Conservation (phyloP, 192 early-diverging fungal genomes). For the Umbelopsis isabellina region DNA sequence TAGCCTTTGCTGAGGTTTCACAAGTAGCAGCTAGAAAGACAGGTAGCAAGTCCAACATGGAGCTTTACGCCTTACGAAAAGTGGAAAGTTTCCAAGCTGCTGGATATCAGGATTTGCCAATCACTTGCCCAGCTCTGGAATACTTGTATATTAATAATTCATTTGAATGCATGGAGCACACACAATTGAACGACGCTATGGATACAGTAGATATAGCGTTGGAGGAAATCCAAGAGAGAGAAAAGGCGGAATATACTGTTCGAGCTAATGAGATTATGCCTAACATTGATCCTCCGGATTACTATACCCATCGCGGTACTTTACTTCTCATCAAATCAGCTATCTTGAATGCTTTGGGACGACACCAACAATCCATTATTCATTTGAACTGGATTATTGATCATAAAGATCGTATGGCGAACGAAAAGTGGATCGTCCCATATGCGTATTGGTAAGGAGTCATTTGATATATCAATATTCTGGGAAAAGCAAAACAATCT, state of each 20-base stretch:
- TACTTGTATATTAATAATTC: conserved; percentile 50
- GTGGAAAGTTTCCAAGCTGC: conserved; percentile 43
- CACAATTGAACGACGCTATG: conserved; percentile 28
- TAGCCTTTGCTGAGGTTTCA: conserved; percentile 57
- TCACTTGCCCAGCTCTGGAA: conserved; percentile 48
- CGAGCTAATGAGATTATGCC: conserved; percentile 31
- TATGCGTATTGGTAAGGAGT: conserved; percentile 50
- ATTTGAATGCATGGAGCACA: conserved; percentile 45
- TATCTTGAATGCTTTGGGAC: conserved; percentile 45
- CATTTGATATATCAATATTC: background rate
- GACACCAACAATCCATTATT: conserved; percentile 41
- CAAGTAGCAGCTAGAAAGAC: conserved; percentile 41
- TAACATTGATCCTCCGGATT: conserved; percentile 22
- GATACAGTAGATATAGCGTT: conserved; percentile 35
- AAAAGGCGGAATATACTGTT: conserved; percentile 33
- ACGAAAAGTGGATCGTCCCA: conserved; percentile 53
- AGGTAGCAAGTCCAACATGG: conserved; percentile 43
- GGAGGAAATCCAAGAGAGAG: conserved; percentile 30
- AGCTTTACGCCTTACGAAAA: conserved; percentile 51
- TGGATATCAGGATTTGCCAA: conserved; percentile 48
- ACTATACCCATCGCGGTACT: conserved; percentile 41
- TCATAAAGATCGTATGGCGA: conserved; percentile 35
- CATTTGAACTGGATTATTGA: conserved; percentile 55
- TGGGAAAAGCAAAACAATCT: background rate
- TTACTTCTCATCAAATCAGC: conserved; percentile 53